Evolutionary conservation across 2,329 filamentous ascomycete species (phyloP), one percentile per base, ranked within the genome.

Genomic region (Apiospora arundinis): DNA sequence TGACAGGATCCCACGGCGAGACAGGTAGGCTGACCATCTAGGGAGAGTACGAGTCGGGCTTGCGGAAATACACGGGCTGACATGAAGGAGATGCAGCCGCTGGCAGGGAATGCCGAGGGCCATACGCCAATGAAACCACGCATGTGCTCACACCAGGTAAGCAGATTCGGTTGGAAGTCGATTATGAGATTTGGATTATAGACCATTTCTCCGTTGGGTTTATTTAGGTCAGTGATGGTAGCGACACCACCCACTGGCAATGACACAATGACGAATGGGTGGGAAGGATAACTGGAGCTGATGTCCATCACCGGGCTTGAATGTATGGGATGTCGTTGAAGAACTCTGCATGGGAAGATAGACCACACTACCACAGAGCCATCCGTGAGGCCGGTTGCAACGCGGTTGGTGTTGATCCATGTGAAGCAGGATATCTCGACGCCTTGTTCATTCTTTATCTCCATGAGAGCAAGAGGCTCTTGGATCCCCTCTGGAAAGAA

Each of bases 321-420:
- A 75, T 90, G 88, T n/a, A 87, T 81, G 5, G 85, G 82, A 67
- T 88, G 84, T 2, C 88, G 85, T 56, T 85, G 85, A 40, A 90
- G 80, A 68, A 89, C 79, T 37, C 81, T 79, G 63, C 77, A 80
- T 0, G 88, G 88, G 49, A 82, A 81, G 56, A 90, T 75, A 14
- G 88, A 90, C 88, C 88, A 91, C 14, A 90, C 80, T 25, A 83
- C 83, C 46, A 90, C 81, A 25, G 86, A 88, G 44, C 89, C 89
- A 72, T 91, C 89, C 0, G 83, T 84, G 76, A 90, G 88, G 67
- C 87, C 89, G 42, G 88, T 80, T 0, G 83, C 86, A 49, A 91
- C 79, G 28, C 88, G 85, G 75, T 90, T 90, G 73, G 84, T 83
- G 72, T 85, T 86, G 45, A 85, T 79, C 89, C 89, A 91, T 14